Evolutionary conservation across 208 protist genomes (phyloP), one percentile per base, ranked within the genome.

Genomic region (Wallacemonas collosoma): DNA sequence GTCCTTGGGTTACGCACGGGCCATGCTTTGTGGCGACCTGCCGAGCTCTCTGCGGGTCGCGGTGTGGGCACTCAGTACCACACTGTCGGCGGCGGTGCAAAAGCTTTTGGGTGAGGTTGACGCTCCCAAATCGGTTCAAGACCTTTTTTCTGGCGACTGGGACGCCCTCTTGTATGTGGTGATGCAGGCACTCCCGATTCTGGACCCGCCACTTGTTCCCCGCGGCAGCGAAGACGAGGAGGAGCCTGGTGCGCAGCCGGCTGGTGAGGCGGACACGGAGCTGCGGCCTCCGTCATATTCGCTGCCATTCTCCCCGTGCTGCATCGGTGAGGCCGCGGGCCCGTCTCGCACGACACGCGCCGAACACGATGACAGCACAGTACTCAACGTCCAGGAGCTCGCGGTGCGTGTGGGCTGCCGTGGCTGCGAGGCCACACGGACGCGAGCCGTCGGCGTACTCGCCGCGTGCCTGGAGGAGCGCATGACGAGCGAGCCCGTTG

Each of bases 11-110:
- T 68, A 77, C 15, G 73, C 75, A 12, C 76, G 77, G 7, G 45
- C 82, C 14, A 60, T 85, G 3, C 68, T 90, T 40, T 65, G 75
- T 14, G 85, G 88, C 4, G 73, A 81, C 48, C 72, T 77, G n/a
- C 45, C 76, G 48, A 15, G 17, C n/a, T 47, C 56, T 0, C 78
- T 82, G 40, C 51, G 54, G 1, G n/a, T 15, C 9, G 65, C 35
- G 41, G 45, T 86, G 35, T 57, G 60, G 9, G 43, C 51, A 14
- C 60, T 82, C 2, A 75, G 77, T 11, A 53, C 2, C 12, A 4
- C 60, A 14, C 71, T 90, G 35, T 68, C 81, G n/a, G 38, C 38
- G 0, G 26, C 1, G 1, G 64, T 82, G 35, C 38, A 43, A 15
- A 44, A 57, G 9, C 65, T 76, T 8, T 60, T 72, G 12, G n/a